Percentiles rank a stretch among this genome's conserved stretches.
These are phyloP conservation scores for Colletotrichum costaricense DNA, from an alignment of 2,329 filamentous ascomycete genomes.

Conservation along the genomic window DNA sequence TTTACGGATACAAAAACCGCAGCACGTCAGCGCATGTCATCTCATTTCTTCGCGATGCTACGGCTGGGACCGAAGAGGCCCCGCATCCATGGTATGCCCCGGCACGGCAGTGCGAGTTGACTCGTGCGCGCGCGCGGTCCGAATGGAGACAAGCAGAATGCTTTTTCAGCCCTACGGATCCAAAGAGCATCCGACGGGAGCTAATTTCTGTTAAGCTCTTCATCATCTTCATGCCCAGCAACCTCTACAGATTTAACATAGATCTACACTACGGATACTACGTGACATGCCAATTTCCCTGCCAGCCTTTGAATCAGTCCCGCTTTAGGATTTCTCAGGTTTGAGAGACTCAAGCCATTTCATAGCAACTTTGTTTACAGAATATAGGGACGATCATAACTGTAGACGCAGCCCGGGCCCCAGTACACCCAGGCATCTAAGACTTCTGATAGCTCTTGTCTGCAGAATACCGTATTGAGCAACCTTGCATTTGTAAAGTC, in stretches of 20 bases:
- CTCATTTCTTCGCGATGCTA: neutral
- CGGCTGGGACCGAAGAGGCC: neutral
- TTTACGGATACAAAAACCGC: neutral
- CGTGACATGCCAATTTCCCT: neutral
- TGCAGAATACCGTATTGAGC: neutral
- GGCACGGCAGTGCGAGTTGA: constrained; percentile 1
- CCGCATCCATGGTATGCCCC: constrained; percentile 6
- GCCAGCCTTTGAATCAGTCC: neutral
- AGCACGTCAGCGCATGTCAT: neutral
- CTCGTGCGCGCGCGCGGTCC: constrained; percentile 5
- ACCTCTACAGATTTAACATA: neutral
- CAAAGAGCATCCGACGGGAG: neutral
- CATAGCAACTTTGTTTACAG: neutral
- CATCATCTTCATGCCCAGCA: neutral
- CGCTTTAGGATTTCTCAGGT: neutral
- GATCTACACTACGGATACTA: neutral
- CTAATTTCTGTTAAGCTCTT: neutral
- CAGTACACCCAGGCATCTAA: too few species aligned
- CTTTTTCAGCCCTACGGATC: neutral
- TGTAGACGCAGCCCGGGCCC: neutral
- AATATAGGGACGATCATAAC: neutral
- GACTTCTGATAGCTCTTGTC: neutral
- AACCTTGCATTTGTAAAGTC: neutral
- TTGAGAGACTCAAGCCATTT: neutral
- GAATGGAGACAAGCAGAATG: neutral